These are phyloP conservation scores for Aspergillus coremiiformis DNA, from an alignment of 495 filamentous ascomycete genomes.

Conservation along the genomic window DNA sequence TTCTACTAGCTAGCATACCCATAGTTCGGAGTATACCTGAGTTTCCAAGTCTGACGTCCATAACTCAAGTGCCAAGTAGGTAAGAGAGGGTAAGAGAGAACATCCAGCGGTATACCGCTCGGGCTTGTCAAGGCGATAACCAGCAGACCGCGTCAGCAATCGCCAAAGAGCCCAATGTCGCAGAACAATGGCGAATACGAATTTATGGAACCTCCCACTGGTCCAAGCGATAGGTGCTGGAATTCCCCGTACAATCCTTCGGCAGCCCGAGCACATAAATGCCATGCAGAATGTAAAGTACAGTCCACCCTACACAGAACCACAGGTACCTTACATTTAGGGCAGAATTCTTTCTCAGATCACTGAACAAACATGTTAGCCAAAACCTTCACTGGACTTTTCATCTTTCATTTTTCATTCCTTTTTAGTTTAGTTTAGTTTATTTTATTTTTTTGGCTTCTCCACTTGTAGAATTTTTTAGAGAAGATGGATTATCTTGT, in stretches of 20 bases:
- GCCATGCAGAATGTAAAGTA: constrained; percentile 2
- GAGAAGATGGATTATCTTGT: no score
- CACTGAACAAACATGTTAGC: no score
- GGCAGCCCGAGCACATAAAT: background rate
- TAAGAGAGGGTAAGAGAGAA: background rate
- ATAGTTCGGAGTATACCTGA: background rate
- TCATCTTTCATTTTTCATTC: no score
- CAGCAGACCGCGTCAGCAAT: background rate
- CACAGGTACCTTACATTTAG: constrained; percentile 2
- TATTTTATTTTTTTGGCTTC: no score
- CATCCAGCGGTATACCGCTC: background rate
- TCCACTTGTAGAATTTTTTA: no score
- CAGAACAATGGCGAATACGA: constrained; percentile 2
- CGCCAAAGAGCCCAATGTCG: background rate
- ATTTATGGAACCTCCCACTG: background rate
- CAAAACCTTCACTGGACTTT: no score
- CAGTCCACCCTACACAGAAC: no score
- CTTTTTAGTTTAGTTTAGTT: no score
- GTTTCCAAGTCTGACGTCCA: no score
- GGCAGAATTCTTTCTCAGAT: background rate
- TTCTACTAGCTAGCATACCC: background rate
- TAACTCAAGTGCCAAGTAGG: no score
- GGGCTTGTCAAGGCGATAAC: background rate
- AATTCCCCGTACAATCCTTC: background rate
- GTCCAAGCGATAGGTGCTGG: background rate